A percentile compares a stretch with the other conserved stretches of the same genome.
Conservation (phyloP, 1,284 basidiomycete species). For the Tylopilus orsonianus region DNA sequence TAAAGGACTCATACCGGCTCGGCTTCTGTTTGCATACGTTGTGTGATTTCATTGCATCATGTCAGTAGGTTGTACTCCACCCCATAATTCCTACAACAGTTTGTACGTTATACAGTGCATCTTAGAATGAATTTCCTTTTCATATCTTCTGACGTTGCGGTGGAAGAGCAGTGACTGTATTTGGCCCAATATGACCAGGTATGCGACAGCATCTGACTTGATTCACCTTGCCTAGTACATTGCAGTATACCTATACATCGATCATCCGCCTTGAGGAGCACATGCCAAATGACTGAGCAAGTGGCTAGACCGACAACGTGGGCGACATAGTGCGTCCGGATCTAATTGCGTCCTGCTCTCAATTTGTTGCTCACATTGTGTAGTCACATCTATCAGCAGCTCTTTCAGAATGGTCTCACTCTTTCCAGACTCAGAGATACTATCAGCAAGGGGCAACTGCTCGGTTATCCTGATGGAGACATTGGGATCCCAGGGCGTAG, state of each 20-base stretch:
- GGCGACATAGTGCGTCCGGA: slow-evolving; percentile 26
- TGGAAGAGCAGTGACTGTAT: too few species aligned
- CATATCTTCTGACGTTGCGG: neutral
- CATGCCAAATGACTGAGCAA: slow-evolving; percentile 25
- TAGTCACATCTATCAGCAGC: slow-evolving; percentile 58
- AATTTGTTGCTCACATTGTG: slow-evolving; percentile 5
- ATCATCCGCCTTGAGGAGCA: neutral
- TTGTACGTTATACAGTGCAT: slow-evolving; percentile 37
- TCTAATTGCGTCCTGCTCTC: neutral
- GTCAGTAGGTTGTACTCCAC: slow-evolving; percentile 32
- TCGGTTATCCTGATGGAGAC: slow-evolving; percentile 40
- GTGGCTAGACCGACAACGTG: slow-evolving; percentile 23
- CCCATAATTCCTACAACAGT: slow-evolving; percentile 29
- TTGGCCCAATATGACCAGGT: too few species aligned
- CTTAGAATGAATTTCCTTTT: slow-evolving; percentile 27
- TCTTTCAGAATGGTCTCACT: slow-evolving; percentile 57
- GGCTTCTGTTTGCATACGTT: slow-evolving; percentile 18
- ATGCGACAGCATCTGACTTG: too few species aligned
- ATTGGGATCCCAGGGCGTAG: slow-evolving; percentile 64
- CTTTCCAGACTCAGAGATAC: slow-evolving; percentile 66
- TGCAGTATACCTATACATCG: neutral
- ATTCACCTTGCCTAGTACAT: neutral
- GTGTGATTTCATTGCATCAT: slow-evolving; percentile 29
- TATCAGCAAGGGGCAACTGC: slow-evolving; percentile 59
- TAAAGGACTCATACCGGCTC: slow-evolving; percentile 37